Percentiles rank a stretch among this genome's conserved stretches.
These are phyloP conservation scores for Clavispora phyllophila DNA, from an alignment of 805 yeast species.

Conservation along the genomic window DNA sequence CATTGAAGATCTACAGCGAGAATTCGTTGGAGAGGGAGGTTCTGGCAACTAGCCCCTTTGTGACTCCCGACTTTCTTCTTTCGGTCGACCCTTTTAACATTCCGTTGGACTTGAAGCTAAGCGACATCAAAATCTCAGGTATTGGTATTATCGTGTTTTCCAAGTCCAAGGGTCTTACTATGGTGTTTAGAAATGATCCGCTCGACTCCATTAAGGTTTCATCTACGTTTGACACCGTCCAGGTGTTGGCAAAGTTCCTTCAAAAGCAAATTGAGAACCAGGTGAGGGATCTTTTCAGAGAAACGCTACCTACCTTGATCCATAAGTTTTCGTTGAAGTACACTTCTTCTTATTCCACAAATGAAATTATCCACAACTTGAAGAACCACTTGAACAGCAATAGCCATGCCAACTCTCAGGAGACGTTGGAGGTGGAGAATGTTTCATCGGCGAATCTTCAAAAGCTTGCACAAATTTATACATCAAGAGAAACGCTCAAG, in stretches of 20 bases:
- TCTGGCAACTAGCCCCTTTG: slow-evolving; percentile 37
- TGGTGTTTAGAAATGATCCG: slow-evolving; percentile 87
- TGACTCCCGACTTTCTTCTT: slow-evolving; percentile 61
- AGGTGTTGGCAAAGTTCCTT: slow-evolving; percentile 75
- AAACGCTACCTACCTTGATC: slow-evolving; percentile 74
- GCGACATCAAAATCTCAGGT: slow-evolving; percentile 69
- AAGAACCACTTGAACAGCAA: slow-evolving; percentile 13
- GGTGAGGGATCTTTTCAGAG: slow-evolving; percentile 74
- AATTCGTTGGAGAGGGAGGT: slow-evolving; percentile 35
- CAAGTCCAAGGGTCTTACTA: slow-evolving; percentile 74
- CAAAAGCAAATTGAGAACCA: slow-evolving; percentile 81
- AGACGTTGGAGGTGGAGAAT: slow-evolving; percentile 10
- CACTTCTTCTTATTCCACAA: slow-evolving; percentile 16
- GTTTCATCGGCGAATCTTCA: slow-evolving; percentile 46
- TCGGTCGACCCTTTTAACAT: slow-evolving; percentile 67
- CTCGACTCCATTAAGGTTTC: slow-evolving; percentile 75
- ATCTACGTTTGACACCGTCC: slow-evolving; percentile 82
- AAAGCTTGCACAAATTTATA: slow-evolving; percentile 41
- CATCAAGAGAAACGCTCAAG: slow-evolving; percentile 78
- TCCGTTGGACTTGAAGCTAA: slow-evolving; percentile 70
- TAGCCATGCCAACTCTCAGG: slow-evolving; percentile 2
- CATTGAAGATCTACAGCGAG: slow-evolving; percentile 61
- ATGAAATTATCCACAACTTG: slow-evolving; percentile 18
- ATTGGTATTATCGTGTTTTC: slow-evolving; percentile 82
- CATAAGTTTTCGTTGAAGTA: slow-evolving; percentile 70